Evolutionary conservation across 768 basidiomycete species (phyloP), one percentile per base, ranked within the genome.

Genomic region (Agaricus sinodeliciosus): DNA sequence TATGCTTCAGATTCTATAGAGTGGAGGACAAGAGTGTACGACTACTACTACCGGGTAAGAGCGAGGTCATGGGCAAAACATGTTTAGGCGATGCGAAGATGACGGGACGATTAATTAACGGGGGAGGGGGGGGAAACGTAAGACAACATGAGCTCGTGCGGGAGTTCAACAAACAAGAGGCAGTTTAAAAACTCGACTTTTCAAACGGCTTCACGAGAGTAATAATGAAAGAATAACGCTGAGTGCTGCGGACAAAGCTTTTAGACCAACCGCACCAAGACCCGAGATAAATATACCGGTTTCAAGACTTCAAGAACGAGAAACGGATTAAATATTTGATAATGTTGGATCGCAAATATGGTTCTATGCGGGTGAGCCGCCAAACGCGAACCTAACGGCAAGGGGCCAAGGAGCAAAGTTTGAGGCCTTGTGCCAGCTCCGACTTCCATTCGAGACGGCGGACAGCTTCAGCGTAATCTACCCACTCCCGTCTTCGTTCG

Each of bases 401-500:
- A 9, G 52, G 52, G 36, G 87, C 87, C 55, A 90, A 68, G 9
- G 88, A 82, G 27, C 83, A 90, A 27, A 85, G 73, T 60, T 76
- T 74, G 48, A 92, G 75, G 47, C 83, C 90, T 65, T 88, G 85
- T 7, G 82, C 80, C 41, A 93, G 77, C 71, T 93, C 90, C n/a
- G 78, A 70, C 65, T 93, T 93, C 90, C 90, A 93, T 55, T 82
- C 77, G 37, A 93, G 65, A 59, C 90, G 73, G 61, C 75, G 70
- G 57, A 81, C 69, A 13, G 90, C 90, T 70, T 92, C 90, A 42
- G 83, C 80, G 61, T 85, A 90, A 68, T 91, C 89, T 60, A 93
- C 89, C 89, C 88, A 91, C 71, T 92, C 90, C 60, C 90, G 72
- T 66, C 74, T 76, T 56, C 90, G 82, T 72, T 93, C 90, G 58